Base-by-base conservation (phyloP, 148 eudicot genomes). In the Drosera capensis region DNA sequence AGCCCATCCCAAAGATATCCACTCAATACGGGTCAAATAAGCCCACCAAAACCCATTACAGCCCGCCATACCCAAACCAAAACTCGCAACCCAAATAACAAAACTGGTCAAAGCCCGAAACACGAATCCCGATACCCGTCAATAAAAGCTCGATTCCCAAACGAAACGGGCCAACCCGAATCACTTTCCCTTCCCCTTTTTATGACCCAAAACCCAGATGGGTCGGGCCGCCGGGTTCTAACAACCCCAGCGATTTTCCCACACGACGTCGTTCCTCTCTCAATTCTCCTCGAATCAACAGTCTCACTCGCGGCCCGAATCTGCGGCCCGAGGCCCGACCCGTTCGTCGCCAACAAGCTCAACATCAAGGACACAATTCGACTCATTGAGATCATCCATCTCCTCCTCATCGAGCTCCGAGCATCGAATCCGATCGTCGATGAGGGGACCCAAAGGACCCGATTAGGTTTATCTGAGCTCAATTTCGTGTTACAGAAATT, bases 401-500 rank as follows among this genome's bases (percentile, higher is more conserved):
- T 83, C 29, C 63, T 75, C 22, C 64, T 90, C 14, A 54, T 67
- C 22, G 93, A 76, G 25, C 39, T 80, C 43, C 61, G 40, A 37
- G 41, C 21, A 9, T 34, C 58, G 0, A 40, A 40, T 43, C 51
- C 70, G 13, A 23, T 67, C 31, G 20, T 43, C 14, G n/a, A n/a
- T n/a, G n/a, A n/a, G n/a, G n/a, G n/a, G n/a, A n/a, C n/a, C n/a
- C n/a, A n/a, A n/a, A n/a, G n/a, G n/a, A n/a, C n/a, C n/a, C n/a
- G n/a, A n/a, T 19, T 58, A 18, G 44, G 75, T 25, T 54, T 86
- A 15, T 65, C 72, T 0, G 80, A 76, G 56, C 62, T 86, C 19
- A 79, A 86, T 37, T 70, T 75, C 43, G 60, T 52, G 21, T 66
- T 86, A 43, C 96, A 86, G 63, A 74, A 74, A 56, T 8, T 82